Evolutionary conservation across 148 eudicot genomes (phyloP), one percentile per base, ranked within the genome.

Genomic region (Simmondsia chinensis): DNA sequence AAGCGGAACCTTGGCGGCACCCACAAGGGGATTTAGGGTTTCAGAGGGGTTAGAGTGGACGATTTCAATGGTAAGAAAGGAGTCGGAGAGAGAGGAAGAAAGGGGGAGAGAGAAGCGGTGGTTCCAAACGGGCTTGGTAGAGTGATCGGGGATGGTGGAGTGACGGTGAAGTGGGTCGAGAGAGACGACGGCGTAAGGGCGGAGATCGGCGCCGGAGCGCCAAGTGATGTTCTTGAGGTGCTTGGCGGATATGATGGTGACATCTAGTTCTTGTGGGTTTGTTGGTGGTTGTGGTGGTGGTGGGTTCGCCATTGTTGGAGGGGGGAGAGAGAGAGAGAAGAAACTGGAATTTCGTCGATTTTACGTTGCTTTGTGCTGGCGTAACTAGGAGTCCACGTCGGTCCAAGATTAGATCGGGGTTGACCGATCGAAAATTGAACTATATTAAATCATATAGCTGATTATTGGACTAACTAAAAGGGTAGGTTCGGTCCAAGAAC

Each of bases 161-260:
- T 65, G 70, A 7, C 79, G 80, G 42, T 73, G 65, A 13, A 72
- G 83, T 6, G 91, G 79, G 59, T 87, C 83, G 56, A 80, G 63
- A 81, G 86, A 80, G 69, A 87, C 66, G 52, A 80, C 69, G 28
- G 53, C 79, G 74, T 88, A 83, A 29, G 94, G 94, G 39, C 64
- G 72, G 63, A 83, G 86, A 23, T 60, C 65, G n/a, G n/a, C n/a
- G 20, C 89, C 96, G 60, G 42, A 50, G 3, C 72, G 74, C 96
- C 96, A 83, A 58, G 80, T 88, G 20, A 88, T 87, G 71, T 88
- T 88, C 48, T 88, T 83, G 7, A 88, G 58, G 61, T 88, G 89
- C 57, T 88, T 83, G 7, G 74, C 96, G 45, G 94, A 83, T 58
- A 83, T 43, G 47, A 88, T 60, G 5, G 86, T 79, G 42, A 83